Evolutionary conservation across 176 grass and related monocot species (phyloP), one percentile per base, ranked within the genome.

Genomic region (Ananas comosus): DNA sequence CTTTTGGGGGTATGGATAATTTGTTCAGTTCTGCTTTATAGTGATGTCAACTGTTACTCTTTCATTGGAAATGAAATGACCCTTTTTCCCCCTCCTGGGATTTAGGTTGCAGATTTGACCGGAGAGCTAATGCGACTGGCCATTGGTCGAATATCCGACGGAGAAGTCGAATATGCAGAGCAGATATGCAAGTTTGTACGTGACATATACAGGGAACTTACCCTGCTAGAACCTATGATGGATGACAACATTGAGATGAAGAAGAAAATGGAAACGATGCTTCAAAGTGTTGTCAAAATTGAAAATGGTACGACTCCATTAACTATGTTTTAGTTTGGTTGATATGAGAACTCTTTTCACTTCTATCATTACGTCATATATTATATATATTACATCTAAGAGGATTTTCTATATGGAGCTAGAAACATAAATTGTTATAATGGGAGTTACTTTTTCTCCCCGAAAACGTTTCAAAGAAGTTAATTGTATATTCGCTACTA

Each of bases 211-310:
- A 92, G 86, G 74, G 89, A 97, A 53, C 70, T 97, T 78, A 92
- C 71, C 58, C 71, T 90, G 83, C 68, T 97, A 67, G 93, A 85
- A n/a, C 89, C 89, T 81, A 70, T 88, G 70, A 97, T 97, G 93
- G 93, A 97, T 83, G 89, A 97, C 48, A 89, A 85, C 72, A 76
- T 2, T 53, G 93, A 97, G 77, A 92, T 97, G 93, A 97, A 97
- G 86, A 97, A 97, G 84, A 97, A 97, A 82, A 97, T 92, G 93
- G 93, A 97, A 81, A 76, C 77, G 54, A 92, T 97, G 93, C 86
- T 87, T 64, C 93, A 97, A 79, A 97, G 93, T 48, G 79, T 85
- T 24, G 86, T 92, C 51, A 97, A 97, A 86, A 97, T 97, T 81
- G 93, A 97, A 82, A 97, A 97, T 80, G 93, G 93, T 97, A 97